Evolutionary conservation across 2,329 filamentous ascomycete species (phyloP).

Genomic region (Neocatenulostroma microsporum): DNA sequence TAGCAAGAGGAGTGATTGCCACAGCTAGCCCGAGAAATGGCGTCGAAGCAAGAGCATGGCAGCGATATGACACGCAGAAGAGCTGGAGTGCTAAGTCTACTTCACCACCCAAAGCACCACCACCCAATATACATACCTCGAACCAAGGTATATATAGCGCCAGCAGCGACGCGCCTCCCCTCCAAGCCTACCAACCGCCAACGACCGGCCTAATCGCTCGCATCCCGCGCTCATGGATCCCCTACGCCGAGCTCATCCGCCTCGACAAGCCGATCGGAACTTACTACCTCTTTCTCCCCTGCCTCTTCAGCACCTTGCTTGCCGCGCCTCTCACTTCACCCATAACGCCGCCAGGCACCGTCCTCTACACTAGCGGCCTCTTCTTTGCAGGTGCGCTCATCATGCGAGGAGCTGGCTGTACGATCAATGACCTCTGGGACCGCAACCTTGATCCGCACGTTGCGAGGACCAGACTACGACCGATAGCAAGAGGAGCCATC

Average conservation of each 20-base stretch:
- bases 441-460: slow-evolving; percentile 78
- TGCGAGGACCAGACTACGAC: slow-evolving; percentile 64
- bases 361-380: slow-evolving; percentile 56
- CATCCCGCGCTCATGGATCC: slow-evolving; percentile 62
- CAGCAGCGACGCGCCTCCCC: not conserved
- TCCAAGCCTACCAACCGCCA: slow-evolving; percentile 56
- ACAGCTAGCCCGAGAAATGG: too few relatives aligned
- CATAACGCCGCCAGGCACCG: slow-evolving; percentile 51
- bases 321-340: slow-evolving; percentile 63
- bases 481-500: slow-evolving; percentile 71
- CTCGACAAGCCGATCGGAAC: slow-evolving; percentile 75
- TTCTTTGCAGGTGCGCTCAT: slow-evolving; percentile 71
- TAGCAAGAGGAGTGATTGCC: too few relatives aligned
- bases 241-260: slow-evolving; percentile 74
- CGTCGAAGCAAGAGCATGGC: too few relatives aligned
- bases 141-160: not conserved
- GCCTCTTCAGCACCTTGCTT: slow-evolving; percentile 73
- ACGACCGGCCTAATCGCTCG: slow-evolving; percentile 61
- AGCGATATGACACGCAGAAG: not conserved
- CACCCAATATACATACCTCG: too few relatives aligned
- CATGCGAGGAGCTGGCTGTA: slow-evolving; percentile 82
- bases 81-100: slow-evolving; percentile 3
- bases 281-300: slow-evolving; percentile 80
- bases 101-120: not conserved
- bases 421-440: slow-evolving; percentile 91